Percentiles rank a stretch among this genome's conserved stretches.
phyloP scores from a whole-genome alignment of 768 basidiomycete species.

The Guyanaporus albipodus region DNA sequence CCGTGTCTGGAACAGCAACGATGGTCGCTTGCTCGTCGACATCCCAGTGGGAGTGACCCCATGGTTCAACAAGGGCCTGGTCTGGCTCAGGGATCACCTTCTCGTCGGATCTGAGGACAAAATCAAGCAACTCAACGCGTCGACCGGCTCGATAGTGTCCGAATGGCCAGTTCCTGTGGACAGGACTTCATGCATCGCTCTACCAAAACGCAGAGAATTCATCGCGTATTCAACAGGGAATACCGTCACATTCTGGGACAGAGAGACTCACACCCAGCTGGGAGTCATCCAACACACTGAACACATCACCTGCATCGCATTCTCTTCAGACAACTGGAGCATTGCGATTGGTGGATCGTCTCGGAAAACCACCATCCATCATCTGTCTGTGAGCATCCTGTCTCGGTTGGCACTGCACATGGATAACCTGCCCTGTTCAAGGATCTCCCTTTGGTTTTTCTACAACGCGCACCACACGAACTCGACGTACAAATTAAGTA shows the following conservation, averaged over 20 bases:
- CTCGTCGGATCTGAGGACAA: not conserved
- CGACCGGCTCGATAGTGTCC: not conserved
- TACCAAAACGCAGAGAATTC: not conserved
- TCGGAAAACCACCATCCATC: not conserved
- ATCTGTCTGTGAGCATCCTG: not conserved
- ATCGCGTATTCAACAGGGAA: not conserved
- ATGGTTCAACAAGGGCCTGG: not conserved
- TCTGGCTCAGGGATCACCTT: not conserved
- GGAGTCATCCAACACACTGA: not conserved
- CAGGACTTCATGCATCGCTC: not conserved
- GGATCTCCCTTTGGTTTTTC: too few species aligned
- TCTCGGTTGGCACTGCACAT: too few species aligned
- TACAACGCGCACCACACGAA: not conserved
- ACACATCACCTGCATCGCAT: not conserved
- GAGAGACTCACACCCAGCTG: not conserved
- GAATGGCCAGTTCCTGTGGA: not conserved
- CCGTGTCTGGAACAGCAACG: not conserved
- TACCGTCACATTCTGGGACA: not conserved
- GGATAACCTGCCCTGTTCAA: too few species aligned
- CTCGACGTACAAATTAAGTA: not conserved
- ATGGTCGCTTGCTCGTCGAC: not conserved
- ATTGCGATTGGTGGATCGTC: not conserved
- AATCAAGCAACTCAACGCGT: not conserved
- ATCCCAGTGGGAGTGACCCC: not conserved
- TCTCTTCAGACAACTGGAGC: not conserved